Conservation (phyloP, 2,329 filamentous ascomycete species). For the Cercospora nicotianae region DNA sequence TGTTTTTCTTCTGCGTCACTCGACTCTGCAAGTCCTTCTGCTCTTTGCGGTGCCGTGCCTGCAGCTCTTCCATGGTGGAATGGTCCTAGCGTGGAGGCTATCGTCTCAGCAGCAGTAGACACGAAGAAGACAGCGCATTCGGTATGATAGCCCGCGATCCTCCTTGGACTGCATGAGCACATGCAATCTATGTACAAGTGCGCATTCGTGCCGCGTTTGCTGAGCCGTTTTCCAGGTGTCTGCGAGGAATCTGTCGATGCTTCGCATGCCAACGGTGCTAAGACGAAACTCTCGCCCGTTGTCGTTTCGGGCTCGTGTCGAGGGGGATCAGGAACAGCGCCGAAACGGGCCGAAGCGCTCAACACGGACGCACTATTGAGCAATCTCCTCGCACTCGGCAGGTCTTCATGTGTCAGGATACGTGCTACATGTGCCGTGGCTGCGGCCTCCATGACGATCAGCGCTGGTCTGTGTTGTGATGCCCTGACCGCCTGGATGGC, state of each 20-base stretch:
- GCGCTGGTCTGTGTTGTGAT: neutral
- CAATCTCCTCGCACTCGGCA: neutral
- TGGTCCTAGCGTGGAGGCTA: neutral
- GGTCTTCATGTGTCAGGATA: neutral
- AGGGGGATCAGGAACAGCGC: neutral
- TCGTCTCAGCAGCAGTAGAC: constrained; percentile 3
- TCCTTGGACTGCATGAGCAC: neutral
- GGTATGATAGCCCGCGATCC: neutral
- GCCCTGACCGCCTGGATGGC: neutral
- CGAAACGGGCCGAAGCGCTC: neutral
- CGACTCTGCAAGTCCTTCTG: constrained; percentile 80
- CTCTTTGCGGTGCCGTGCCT: constrained; percentile 82
- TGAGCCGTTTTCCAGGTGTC: neutral
- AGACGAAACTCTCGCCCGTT: neutral
- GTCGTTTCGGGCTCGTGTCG: neutral
- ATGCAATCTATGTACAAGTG: neutral
- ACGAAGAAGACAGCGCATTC: neutral
- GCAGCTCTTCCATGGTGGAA: constrained; percentile 67
- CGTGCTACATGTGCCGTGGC: neutral
- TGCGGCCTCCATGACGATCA: neutral
- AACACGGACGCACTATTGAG: neutral
- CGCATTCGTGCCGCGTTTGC: neutral
- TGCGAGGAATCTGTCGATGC: constrained; percentile 5
- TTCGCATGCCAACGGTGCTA: neutral
- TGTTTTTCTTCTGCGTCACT: constrained; percentile 96